These are phyloP conservation scores for Amaranthus palmeri DNA, from an alignment of 148 eudicot species.

Conservation along the genomic window DNA sequence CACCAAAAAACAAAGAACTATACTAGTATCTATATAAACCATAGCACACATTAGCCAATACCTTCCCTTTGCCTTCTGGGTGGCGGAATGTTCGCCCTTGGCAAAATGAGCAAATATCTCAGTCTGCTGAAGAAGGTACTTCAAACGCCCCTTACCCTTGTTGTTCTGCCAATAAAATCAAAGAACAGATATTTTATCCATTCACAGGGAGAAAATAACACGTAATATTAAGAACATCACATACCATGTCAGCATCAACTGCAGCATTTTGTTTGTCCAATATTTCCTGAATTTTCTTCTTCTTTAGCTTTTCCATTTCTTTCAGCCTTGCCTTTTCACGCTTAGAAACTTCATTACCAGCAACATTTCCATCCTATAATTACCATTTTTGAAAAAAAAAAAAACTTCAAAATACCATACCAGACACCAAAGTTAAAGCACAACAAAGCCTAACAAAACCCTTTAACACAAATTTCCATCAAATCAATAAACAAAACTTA, in stretches of 20 bases:
- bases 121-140: slow-evolving; percentile 90
- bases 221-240: neutral
- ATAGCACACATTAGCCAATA: slow-evolving; percentile 6
- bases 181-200: neutral
- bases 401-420: neutral
- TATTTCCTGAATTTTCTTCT: slow-evolving; percentile 83
- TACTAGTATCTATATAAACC: neutral
- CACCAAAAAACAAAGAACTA: neutral
- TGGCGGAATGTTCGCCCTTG: slow-evolving; percentile 65
- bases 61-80: slow-evolving; percentile 75
- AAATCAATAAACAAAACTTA: too few species aligned
- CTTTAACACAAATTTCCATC: too few species aligned
- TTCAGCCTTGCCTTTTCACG: slow-evolving; percentile 72
- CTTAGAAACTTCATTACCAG: slow-evolving; percentile 49
- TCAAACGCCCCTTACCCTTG: slow-evolving; percentile 90
- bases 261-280: slow-evolving; percentile 78
- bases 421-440: neutral
- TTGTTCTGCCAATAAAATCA: slow-evolving; percentile 48
- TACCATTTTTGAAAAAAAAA: neutral
- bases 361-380: slow-evolving; percentile 51
- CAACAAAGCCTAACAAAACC: too few species aligned
- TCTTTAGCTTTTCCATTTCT: slow-evolving; percentile 82
- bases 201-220: neutral
- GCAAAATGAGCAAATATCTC: slow-evolving; percentile 98
- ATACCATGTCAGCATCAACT: slow-evolving; percentile 94